Evolutionary conservation across 768 basidiomycete species (phyloP), one percentile per base, ranked within the genome.

Genomic region (Chalciporus pseudorubinellus): DNA sequence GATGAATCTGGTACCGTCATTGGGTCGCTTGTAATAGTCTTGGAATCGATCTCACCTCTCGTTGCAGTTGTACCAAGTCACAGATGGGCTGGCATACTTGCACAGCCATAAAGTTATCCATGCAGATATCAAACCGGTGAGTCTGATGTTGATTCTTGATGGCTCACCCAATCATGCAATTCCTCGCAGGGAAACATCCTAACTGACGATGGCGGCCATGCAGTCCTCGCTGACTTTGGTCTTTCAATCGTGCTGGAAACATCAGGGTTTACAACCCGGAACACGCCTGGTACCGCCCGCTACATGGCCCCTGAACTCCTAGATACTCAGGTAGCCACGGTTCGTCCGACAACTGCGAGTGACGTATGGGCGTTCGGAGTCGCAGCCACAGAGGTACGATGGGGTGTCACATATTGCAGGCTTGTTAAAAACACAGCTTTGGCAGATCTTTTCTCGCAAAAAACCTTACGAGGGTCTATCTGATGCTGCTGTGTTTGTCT

Each of bases 281-380:
- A 61, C 18, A 53, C 65, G 3, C 70, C 69, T n/a, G 65, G 65
- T 14, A 74, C 73, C 6, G 61, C 65, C 33, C 63, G 73, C 28
- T 76, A 74, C 59, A 75, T 75, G 70, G 70, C 73, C 6, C 59
- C 60, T 4, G 74, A 75, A 46, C 59, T 76, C 39, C 45, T 67
- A 34, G 52, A 33, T 50, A 59, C 58, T 26, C 55, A 47, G 21
- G 52, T 48, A 21, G 49, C 26, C 24, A 24, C 53, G 20, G 50
- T 53, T 34, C 56, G 57, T 22, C 60, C 59, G 13, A 71, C 72
- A 12, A 24, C 16, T 41, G 53, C 52, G 22, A 60, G 68, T 2
- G 74, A 74, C 52, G 50, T 66, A 12, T 74, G 72, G 73, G 70
- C 74, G 3, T 69, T 68, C 39, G 71, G 58, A 1, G 71, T 73